Percentiles rank a stretch among this genome's conserved stretches.
Conservation (phyloP, 345 rosid genomes). For the Salix purpurea region DNA sequence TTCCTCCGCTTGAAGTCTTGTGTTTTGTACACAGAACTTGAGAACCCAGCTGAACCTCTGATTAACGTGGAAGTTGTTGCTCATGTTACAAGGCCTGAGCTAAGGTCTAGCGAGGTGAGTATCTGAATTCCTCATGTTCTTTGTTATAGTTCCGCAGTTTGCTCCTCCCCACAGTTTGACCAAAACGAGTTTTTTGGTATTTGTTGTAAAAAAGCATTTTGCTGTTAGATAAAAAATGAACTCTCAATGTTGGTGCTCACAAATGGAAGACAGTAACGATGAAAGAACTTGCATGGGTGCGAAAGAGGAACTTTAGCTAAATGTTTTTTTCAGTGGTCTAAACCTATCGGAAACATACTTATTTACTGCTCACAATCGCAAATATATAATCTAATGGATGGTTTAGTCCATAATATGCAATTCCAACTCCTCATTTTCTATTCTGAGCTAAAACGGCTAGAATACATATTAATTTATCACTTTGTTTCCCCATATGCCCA, state of each 20-base stretch:
- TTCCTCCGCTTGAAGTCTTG: slow-evolving; percentile 87
- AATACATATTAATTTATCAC: not conserved
- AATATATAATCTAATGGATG: too few species aligned
- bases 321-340: too few species aligned
- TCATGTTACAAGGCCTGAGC: slow-evolving; percentile 73
- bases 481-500: not conserved
- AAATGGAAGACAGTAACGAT: too few species aligned
- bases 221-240: too few species aligned
- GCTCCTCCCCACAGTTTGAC: not conserved
- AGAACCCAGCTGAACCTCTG: slow-evolving; percentile 45
- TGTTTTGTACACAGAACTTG: slow-evolving; percentile 64
- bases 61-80: slow-evolving; percentile 79
- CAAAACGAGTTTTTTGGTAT: too few species aligned
- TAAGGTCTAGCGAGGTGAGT: slow-evolving; percentile 68
- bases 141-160: not conserved
- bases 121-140: not conserved
- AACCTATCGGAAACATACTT: not conserved
- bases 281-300: too few species aligned
- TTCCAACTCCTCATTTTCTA: not conserved
- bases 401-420: not conserved
- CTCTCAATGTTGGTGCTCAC: too few species aligned
- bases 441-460: not conserved
- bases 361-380: not conserved
- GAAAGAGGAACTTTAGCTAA: not conserved
- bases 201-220: too few species aligned